Conservation (phyloP, 768 basidiomycete genomes). For the Podaxis carcinomalis region DNA sequence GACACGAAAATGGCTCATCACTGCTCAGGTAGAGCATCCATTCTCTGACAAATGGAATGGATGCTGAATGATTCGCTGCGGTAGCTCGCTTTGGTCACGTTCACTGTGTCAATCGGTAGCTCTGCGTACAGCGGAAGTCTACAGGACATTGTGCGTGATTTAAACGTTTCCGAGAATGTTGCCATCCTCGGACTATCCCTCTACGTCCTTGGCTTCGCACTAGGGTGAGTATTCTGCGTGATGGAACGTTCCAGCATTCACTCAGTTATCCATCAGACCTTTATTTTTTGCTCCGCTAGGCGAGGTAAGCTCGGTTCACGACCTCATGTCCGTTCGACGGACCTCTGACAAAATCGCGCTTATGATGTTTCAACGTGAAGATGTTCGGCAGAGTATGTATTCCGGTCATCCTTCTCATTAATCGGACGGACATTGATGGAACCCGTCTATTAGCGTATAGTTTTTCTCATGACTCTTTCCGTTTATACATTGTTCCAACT, state of each 20-base stretch:
- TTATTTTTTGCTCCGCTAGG: conserved; percentile 56
- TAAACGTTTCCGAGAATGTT: conserved; percentile 46
- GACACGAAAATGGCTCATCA: conserved; percentile 48
- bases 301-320: conserved; percentile 33
- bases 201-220: conserved; percentile 60
- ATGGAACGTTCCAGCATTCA: neutral
- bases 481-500: conserved; percentile 51
- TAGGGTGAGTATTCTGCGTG: conserved; percentile 37
- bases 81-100: conserved; percentile 48
- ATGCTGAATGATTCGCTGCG: conserved; percentile 11
- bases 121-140: conserved; percentile 54
- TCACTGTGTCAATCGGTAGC: conserved; percentile 56
- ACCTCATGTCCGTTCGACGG: conserved; percentile 10
- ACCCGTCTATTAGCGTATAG: conserved; percentile 33
- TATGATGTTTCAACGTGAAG: conserved; percentile 19
- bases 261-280: conserved; percentile 27
- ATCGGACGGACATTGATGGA: neutral
- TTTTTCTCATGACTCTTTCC: conserved; percentile 50
- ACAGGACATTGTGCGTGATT: conserved; percentile 35
- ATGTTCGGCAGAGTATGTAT: conserved; percentile 48
- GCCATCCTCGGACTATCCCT: conserved; percentile 57
- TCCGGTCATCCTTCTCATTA: neutral
- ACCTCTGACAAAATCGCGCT: conserved; percentile 5
- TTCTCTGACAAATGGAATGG: neutral
- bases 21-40: conserved; percentile 36